Base-by-base conservation (phyloP, 108 stramenopile species). In the Nitzschia sp. region DNA sequence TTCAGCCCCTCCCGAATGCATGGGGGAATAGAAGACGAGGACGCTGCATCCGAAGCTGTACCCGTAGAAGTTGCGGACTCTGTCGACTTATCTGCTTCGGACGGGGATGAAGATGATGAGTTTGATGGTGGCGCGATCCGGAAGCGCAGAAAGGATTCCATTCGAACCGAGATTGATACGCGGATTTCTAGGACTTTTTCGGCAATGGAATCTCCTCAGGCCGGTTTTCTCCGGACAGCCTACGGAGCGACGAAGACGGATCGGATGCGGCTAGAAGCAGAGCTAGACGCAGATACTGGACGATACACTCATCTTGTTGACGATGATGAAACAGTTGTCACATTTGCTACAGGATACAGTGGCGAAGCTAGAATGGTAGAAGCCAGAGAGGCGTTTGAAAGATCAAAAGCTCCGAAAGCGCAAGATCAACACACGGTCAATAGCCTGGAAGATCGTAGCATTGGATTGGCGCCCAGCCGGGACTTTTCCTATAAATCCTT, bases 321-420 rank as follows among this genome's bases (percentile, higher is more conserved):
- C 21, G 92, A 94, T 60, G 93, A 94, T 57, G 88, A 91, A 79
- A 94, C 93, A 6, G 84, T 94, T 25, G 71, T 73, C n/a, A 91
- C 88, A 8, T 63, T 80, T 21, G 62, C 75, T 0, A 86, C 90
- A 4, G 62, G 36, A 33, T 64, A 31, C 45, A 35, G 58, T 38
- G 27, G 57, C 6, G 34, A 55, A 62, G 45, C 53, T 9, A 36
- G 63, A 47, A 45, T 64, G 65, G 34, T 46, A 38, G 76, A 75
- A 17, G 64, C 72, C 2, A 69, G 72, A 58, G 59, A 69, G 4
- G 61, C 30, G 21, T 58, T 68, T 21, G 76, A 65, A 48, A 29
- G 46, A 29, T 34, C 36, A 52, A 70, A 61, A 45, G 45, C 60
- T 9, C 60, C 60, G 25, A 61, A 61, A 64, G 55, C n/a, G 17